phyloP scores from a whole-genome alignment of 306 rosid genomes.

The Styphnolobium japonicum region DNA sequence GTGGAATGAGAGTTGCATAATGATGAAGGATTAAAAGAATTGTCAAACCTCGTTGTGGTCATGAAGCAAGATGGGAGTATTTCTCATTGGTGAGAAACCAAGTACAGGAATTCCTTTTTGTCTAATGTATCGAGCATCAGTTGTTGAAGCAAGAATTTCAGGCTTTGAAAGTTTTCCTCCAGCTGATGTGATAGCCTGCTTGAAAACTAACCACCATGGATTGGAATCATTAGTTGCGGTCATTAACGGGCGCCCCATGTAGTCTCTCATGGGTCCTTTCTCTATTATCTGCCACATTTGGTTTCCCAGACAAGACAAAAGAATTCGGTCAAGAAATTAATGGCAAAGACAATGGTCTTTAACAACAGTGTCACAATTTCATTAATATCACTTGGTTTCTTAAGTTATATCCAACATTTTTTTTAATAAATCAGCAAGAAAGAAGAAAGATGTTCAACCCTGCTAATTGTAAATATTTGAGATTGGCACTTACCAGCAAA shows the following conservation, averaged over 20 bases:
- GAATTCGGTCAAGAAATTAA: slow-evolving; percentile 11
- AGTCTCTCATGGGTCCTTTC: slow-evolving; percentile 68
- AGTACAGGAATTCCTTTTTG: slow-evolving; percentile 76
- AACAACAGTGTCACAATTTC: neutral
- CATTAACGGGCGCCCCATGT: slow-evolving; percentile 62
- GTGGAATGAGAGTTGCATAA: neutral
- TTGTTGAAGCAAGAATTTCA: slow-evolving; percentile 80
- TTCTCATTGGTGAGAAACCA: slow-evolving; percentile 91
- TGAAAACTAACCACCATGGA: slow-evolving; percentile 90
- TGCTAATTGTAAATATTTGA: neutral
- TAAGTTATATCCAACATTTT: neutral
- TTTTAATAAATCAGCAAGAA: neutral
- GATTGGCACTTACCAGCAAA: neutral
- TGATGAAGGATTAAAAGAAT: neutral
- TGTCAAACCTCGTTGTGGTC: slow-evolving; percentile 85
- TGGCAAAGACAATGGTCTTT: neutral
- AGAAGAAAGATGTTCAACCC: neutral
- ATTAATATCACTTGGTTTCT: neutral
- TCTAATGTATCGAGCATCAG: slow-evolving; percentile 69
- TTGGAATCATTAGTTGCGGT: slow-evolving; percentile 72
- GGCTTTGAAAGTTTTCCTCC: slow-evolving; percentile 85
- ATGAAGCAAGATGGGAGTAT: slow-evolving; percentile 89
- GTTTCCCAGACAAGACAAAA: slow-evolving; percentile 7
- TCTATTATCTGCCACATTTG: slow-evolving; percentile 54
- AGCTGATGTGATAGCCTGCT: slow-evolving; percentile 57